A percentile compares a stretch with the other conserved stretches of the same genome.
phyloP scores from a whole-genome alignment of 2,329 filamentous ascomycete genomes.

The Colletotrichum neosansevieriae region DNA sequence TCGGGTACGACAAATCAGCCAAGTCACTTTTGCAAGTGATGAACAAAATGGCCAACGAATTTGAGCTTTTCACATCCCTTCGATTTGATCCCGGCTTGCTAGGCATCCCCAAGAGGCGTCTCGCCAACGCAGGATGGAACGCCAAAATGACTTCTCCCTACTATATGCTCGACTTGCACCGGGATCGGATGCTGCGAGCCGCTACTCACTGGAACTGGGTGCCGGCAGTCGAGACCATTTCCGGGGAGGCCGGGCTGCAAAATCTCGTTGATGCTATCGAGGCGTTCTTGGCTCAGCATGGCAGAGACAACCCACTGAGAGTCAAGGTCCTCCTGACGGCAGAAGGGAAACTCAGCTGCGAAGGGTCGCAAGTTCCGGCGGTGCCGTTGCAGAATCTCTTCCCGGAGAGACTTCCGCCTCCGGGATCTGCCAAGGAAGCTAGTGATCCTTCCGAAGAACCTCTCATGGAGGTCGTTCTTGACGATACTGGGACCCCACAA shows the following conservation, averaged over 20 bases:
- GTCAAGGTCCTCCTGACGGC: constrained; percentile 67
- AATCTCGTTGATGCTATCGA: constrained; percentile 51
- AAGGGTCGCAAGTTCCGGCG: constrained; percentile 41
- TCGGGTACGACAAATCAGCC: background rate
- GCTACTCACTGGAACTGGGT: constrained; percentile 69
- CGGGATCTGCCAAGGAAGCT: constrained; percentile 46
- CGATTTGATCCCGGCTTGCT: constrained; percentile 75
- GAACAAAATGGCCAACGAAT: constrained; percentile 55
- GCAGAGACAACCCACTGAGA: constrained; percentile 53
- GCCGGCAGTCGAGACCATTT: constrained; percentile 57
- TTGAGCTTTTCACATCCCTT: constrained; percentile 77
- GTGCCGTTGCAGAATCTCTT: constrained; percentile 66
- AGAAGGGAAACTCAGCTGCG: constrained; percentile 60
- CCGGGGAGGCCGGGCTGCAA: constrained; percentile 59
- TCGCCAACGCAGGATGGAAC: constrained; percentile 64
- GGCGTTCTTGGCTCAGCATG: constrained; percentile 49
- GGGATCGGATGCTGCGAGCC: constrained; percentile 79
- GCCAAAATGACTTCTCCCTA: constrained; percentile 68
- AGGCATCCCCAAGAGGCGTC: constrained; percentile 52
- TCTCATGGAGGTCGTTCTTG: constrained; percentile 59
- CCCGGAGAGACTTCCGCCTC: constrained; percentile 65
- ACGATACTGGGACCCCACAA: constrained; percentile 53
- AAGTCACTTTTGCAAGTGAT: background rate
- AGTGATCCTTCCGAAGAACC: constrained; percentile 46
- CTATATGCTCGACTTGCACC: constrained; percentile 85